A percentile compares a stretch with the other conserved stretches of the same genome.
These are phyloP conservation scores for Chaetomium cochliodes DNA, from an alignment of 495 filamentous ascomycete species.

Conservation along the genomic window DNA sequence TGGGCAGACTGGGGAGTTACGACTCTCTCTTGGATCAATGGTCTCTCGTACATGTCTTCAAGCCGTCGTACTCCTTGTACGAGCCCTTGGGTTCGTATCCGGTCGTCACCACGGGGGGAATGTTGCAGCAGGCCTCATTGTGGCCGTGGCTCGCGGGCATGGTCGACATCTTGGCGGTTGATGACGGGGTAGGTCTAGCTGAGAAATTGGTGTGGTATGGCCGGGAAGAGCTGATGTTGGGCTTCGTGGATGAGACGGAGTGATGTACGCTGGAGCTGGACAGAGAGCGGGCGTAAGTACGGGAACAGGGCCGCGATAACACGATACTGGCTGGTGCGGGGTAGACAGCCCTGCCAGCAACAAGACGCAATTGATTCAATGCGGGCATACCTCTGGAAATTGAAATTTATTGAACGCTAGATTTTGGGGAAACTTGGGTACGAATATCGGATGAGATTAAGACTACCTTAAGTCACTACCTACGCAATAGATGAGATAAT, in stretches of 20 bases:
- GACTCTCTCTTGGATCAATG: no score
- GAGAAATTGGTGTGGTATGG: not conserved
- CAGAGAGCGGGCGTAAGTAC: constrained; percentile 16
- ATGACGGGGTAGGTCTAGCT: constrained; percentile 1
- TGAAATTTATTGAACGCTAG: not conserved
- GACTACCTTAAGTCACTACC: not conserved
- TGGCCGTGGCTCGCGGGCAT: constrained; percentile 54
- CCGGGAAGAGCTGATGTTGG: not conserved
- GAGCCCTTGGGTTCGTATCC: constrained; percentile 65
- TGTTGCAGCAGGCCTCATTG: constrained; percentile 64
- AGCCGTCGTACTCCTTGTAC: constrained; percentile 60
- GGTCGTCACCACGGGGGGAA: constrained; percentile 62
- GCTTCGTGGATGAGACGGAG: not conserved
- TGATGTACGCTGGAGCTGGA: constrained; percentile 24
- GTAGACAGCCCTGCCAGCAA: constrained; percentile 7
- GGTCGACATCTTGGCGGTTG: constrained; percentile 48
- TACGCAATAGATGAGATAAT: not conserved
- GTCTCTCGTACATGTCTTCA: constrained; percentile 61
- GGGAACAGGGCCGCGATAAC: not conserved
- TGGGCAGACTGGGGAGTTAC: not conserved
- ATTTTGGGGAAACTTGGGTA: not conserved
- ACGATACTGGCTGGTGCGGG: constrained; percentile 4
- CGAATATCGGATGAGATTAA: not conserved
- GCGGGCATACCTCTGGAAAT: constrained; percentile 24
- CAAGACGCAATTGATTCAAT: constrained; percentile 24